Evolutionary conservation across 2,329 filamentous ascomycete genomes (phyloP).

Genomic region (Allantophomopsis lycopodina): DNA sequence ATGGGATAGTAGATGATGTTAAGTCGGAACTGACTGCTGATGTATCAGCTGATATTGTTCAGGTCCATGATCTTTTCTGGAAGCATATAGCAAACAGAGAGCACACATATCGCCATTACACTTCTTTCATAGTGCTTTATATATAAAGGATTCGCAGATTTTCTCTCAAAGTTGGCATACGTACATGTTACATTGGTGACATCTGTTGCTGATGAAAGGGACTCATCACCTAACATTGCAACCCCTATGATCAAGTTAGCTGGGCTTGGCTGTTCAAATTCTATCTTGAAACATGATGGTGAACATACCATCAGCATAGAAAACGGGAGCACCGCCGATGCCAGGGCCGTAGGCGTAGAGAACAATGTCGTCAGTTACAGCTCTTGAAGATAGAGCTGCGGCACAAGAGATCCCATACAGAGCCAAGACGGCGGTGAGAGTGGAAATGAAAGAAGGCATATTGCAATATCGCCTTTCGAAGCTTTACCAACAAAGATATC

Average conservation of each 20-base stretch:
- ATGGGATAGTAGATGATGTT: constrained; percentile 4
- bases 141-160: no score
- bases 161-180: no score
- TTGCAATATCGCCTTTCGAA: no score
- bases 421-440: neutral
- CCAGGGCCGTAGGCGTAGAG: constrained; percentile 18
- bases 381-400: neutral
- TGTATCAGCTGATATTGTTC: no score
- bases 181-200: no score
- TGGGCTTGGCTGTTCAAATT: neutral
- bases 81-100: no score
- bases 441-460: neutral
- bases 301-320: constrained; percentile 16
- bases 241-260: neutral
- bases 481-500: no score
- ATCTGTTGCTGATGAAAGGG: no score
- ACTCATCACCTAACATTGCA: neutral
- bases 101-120: no score
- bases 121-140: no score
- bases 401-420: neutral
- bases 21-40: neutral
- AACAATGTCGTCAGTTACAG: neutral
- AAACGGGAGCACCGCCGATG: constrained; percentile 14
- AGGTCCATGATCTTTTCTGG: no score
- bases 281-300: no score